phyloP scores from a whole-genome alignment of 108 stramenopile genomes.

The Skeletonema costatum region DNA sequence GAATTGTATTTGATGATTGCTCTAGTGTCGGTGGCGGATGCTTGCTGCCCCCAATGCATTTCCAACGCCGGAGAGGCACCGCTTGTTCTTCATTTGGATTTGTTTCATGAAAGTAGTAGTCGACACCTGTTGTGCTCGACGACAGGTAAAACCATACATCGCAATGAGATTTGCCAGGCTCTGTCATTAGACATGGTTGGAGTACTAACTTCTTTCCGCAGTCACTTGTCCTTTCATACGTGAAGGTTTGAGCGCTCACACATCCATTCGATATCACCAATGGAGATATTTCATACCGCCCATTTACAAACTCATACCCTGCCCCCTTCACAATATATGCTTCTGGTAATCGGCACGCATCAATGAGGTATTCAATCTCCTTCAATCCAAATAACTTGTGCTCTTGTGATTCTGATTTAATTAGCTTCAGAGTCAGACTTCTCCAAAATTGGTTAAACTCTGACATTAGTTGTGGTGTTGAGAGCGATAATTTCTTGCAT shows the following conservation, averaged over 20 bases:
- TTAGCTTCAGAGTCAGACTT: not conserved
- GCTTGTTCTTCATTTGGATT: not conserved
- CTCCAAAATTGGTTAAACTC: slow-evolving; percentile 11
- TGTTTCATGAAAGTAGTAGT: slow-evolving; percentile 7
- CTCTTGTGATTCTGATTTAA: slow-evolving; percentile 1
- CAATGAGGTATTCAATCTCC: not conserved
- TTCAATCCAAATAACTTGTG: slow-evolving; percentile 2
- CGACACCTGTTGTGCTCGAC: not conserved
- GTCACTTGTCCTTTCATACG: not conserved
- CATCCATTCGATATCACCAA: not conserved
- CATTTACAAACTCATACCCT: not conserved
- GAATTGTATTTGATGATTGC: not conserved
- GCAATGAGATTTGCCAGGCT: not conserved
- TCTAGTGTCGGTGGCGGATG: not conserved
- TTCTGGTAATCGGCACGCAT: not conserved
- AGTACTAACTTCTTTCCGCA: not conserved
- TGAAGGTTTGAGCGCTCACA: not conserved
- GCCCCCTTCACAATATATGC: not conserved
- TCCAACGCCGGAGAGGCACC: not conserved
- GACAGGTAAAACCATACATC: not conserved
- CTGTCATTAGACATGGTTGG: slow-evolving; percentile 1
- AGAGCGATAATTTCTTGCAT: not conserved
- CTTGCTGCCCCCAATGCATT: not conserved
- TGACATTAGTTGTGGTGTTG: not conserved
- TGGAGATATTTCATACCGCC: not conserved